These are phyloP conservation scores for Geotrichum phurueaensis DNA, from an alignment of 1,139 yeast genomes.

Conservation along the genomic window DNA sequence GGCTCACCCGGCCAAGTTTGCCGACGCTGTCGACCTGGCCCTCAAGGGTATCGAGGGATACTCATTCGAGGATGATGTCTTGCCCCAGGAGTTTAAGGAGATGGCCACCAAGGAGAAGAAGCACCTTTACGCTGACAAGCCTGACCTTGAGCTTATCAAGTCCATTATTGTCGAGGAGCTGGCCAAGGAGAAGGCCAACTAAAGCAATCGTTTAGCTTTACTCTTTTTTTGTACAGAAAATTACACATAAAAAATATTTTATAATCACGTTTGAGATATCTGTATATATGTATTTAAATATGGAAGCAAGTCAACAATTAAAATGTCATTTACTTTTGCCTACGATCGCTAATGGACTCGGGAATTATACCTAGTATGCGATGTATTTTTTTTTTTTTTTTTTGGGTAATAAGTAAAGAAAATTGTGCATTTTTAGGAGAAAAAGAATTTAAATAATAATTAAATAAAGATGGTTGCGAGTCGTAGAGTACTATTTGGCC, in stretches of 20 bases:
- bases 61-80: slow-evolving; percentile 78
- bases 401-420: no score
- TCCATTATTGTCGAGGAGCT: slow-evolving; percentile 66
- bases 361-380: no score
- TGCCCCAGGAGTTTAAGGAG: slow-evolving; percentile 79
- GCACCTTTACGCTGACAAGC: slow-evolving; percentile 65
- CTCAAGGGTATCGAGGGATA: slow-evolving; percentile 60
- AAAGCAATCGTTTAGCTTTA: not conserved
- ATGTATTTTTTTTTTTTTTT: no score
- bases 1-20: slow-evolving; percentile 97
- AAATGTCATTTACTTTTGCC: no score
- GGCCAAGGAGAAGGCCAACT: slow-evolving; percentile 39
- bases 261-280: no score
- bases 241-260: not conserved
- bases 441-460: no score
- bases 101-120: slow-evolving; percentile 69
- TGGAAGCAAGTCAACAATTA: not conserved
- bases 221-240: not conserved
- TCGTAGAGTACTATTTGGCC: not conserved
- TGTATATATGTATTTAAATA: not conserved
- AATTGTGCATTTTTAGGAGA: no score
- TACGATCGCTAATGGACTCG: no score
- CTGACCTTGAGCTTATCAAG: slow-evolving; percentile 70
- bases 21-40: slow-evolving; percentile 88
- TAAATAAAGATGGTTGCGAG: no score